Evolutionary conservation across 2,329 filamentous ascomycete genomes (phyloP).

Genomic region (Chaetomium globosum): DNA sequence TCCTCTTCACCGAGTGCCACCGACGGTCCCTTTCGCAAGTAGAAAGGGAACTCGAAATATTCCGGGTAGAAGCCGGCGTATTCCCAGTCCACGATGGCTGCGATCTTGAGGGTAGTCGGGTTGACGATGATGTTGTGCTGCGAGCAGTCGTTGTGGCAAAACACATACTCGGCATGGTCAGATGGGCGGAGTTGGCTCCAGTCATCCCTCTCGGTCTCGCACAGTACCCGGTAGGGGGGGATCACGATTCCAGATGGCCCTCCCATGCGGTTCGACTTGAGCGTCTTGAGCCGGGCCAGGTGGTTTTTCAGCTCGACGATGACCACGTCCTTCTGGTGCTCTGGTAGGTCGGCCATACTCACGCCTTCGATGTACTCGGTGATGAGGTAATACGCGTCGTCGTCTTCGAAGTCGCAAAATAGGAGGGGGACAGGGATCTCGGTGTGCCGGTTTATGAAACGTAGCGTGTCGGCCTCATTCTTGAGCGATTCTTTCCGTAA

Average conservation of each 20-base stretch:
- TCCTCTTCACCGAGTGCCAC: conserved; percentile 38
- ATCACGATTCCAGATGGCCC: conserved; percentile 42
- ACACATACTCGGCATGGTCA: conserved; percentile 33
- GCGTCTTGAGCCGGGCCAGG: conserved; percentile 35
- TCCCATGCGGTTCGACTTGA: conserved; percentile 39
- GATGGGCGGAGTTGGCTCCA: conserved; percentile 35
- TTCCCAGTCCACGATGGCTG: conserved; percentile 39
- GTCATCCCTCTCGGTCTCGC: conserved; percentile 33
- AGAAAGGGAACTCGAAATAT: conserved; percentile 39
- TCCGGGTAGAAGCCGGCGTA: conserved; percentile 38
- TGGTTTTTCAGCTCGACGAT: conserved; percentile 35
- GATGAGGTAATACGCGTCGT: conserved; percentile 40
- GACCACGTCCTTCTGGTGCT: conserved; percentile 38
- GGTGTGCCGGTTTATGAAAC: conserved; percentile 37
- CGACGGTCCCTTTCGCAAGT: conserved; percentile 35
- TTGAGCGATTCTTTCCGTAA: conserved; percentile 38
- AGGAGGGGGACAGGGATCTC: conserved; percentile 39
- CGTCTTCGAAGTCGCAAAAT: conserved; percentile 40
- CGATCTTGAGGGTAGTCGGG: conserved; percentile 36
- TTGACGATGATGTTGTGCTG: conserved; percentile 38
- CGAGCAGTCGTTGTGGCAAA: conserved; percentile 38
- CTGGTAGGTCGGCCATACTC: conserved; percentile 38
- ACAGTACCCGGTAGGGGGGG: conserved; percentile 39
- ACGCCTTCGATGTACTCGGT: conserved; percentile 41
- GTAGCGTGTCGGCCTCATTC: conserved; percentile 40